Percentiles rank a stretch among this genome's conserved stretches.
phyloP scores from a whole-genome alignment of 352 stramenopile genomes.

The Plasmopara halstedii region DNA sequence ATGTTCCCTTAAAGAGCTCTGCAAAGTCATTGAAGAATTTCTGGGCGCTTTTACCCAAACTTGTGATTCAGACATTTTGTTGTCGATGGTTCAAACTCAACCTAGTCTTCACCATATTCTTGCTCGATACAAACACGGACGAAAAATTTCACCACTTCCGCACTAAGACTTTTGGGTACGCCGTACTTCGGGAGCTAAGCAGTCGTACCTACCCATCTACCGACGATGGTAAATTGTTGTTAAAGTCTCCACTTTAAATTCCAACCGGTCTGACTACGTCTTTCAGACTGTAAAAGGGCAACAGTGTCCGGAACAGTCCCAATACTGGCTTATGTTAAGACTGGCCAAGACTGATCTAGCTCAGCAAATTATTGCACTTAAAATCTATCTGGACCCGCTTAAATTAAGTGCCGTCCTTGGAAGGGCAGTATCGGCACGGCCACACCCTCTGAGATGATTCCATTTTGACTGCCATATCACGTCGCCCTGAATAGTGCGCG shows the following conservation, averaged over 20 bases:
- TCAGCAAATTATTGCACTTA: neutral
- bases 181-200: neutral
- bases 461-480: neutral
- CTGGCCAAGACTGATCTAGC: neutral
- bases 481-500: neutral
- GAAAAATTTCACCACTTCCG: neutral
- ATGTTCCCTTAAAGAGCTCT: neutral
- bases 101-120: neutral
- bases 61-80: neutral
- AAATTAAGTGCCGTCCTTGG: neutral
- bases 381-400: neutral
- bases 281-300: neutral
- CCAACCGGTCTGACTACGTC: neutral
- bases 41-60: neutral
- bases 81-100: neutral
- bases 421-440: neutral
- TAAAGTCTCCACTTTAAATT: neutral
- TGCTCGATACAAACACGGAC: neutral
- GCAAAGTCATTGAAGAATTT: neutral
- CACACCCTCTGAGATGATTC: neutral
- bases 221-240: neutral
- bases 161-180: neutral
- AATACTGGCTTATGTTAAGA: neutral
- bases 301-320: neutral
- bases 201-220: neutral